Percentiles rank a stretch among this genome's conserved stretches.
Conservation (phyloP, 805 yeast species). For the Clavispora fructus region DNA sequence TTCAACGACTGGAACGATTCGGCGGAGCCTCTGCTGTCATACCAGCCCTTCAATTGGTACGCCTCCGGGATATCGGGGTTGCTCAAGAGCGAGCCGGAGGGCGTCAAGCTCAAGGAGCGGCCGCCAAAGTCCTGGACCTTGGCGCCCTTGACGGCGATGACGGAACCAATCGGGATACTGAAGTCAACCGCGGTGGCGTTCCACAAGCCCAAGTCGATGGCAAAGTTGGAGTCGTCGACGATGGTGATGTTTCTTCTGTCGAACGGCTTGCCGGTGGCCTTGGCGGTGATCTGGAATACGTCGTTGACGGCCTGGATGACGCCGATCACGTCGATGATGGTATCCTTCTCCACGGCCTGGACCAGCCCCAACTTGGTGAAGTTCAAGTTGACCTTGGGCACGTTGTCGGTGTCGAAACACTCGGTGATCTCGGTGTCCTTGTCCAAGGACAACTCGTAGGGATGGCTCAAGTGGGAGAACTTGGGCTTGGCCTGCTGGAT, state of each 20-base stretch:
- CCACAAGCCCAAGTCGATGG: constrained; percentile 84
- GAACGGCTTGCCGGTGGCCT: constrained; percentile 82
- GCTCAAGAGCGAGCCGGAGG: constrained; percentile 65
- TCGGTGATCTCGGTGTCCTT: constrained; percentile 73
- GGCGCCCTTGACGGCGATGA: constrained; percentile 89
- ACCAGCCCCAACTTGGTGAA: constrained; percentile 67
- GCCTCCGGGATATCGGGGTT: constrained; percentile 92
- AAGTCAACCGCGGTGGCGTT: constrained; percentile 81
- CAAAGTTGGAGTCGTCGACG: constrained; percentile 78
- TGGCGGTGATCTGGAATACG: constrained; percentile 73
- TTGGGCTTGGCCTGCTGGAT: constrained; percentile 81
- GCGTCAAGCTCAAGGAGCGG: constrained; percentile 73
- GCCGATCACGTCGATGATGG: constrained; percentile 83
- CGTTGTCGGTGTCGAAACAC: constrained; percentile 52
- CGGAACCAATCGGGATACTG: constrained; percentile 65
- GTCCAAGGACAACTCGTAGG: constrained; percentile 80
- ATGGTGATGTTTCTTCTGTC: constrained; percentile 85
- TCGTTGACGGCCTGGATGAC: constrained; percentile 75
- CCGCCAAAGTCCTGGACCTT: constrained; percentile 87
- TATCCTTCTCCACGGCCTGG: constrained; percentile 61
- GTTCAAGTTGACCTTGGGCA: constrained; percentile 75
- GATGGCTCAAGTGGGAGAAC: constrained; percentile 78
- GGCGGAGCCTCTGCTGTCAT: constrained; percentile 67
- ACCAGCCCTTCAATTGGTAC: constrained; percentile 90
- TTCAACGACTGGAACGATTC: constrained; percentile 60